phyloP scores from a whole-genome alignment of 2,329 filamentous ascomycete species.

The Setomelanomma holmii region DNA sequence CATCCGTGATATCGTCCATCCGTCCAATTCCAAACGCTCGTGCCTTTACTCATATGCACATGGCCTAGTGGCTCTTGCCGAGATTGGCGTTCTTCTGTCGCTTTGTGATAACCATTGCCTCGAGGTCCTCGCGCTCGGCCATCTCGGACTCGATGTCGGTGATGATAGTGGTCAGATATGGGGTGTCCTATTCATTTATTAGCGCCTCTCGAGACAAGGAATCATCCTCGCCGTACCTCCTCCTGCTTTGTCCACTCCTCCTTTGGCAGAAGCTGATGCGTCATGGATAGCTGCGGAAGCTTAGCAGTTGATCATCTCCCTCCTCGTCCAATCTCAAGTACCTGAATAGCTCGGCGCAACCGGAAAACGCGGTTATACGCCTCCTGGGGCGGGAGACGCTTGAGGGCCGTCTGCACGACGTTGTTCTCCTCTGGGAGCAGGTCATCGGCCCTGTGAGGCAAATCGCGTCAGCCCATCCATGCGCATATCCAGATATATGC shows the following conservation, averaged over 20 bases:
- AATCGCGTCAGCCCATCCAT: conserved; percentile 39
- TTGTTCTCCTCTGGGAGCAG: conserved; percentile 93
- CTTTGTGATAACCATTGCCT: conserved; percentile 67
- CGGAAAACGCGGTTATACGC: conserved; percentile 98
- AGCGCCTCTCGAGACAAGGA: background rate
- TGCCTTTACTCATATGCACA: conserved; percentile 27
- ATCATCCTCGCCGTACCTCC: conserved; percentile 58
- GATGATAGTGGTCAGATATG: conserved; percentile 73
- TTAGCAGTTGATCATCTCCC: conserved; percentile 17
- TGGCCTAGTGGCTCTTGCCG: conserved; percentile 27
- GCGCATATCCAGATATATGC: conserved; percentile 8
- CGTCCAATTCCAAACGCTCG: conserved; percentile 10
- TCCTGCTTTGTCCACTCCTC: conserved; percentile 72
- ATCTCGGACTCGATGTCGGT: conserved; percentile 71
- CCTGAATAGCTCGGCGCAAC: conserved; percentile 92
- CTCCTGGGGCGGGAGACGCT: conserved; percentile 88
- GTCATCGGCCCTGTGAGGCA: conserved; percentile 79
- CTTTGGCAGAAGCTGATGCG: conserved; percentile 69
- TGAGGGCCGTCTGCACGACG: conserved; percentile 82
- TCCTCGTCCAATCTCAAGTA: conserved; percentile 43
- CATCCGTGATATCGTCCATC: conserved; percentile 28
- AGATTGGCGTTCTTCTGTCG: conserved; percentile 39
- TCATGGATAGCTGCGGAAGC: conserved; percentile 65
- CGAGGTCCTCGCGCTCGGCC: conserved; percentile 72
- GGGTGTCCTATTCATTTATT: conserved; percentile 61